Evolutionary conservation across 805 yeast genomes (phyloP).

Genomic region (Ogataea ganodermae): DNA sequence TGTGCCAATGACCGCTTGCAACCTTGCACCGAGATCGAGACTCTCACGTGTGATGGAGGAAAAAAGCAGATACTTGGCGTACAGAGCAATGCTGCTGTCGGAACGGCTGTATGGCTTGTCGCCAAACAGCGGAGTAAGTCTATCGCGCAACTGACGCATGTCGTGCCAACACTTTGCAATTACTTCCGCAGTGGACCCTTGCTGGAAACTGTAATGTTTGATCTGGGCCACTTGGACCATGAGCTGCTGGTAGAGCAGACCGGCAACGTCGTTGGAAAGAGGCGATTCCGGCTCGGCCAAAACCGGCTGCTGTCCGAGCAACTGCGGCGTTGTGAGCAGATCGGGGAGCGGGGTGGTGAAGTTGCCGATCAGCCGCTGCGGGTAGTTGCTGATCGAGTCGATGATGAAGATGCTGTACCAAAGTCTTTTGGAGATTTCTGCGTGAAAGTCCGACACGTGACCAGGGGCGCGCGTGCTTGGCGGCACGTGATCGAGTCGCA

Average conservation of each 20-base stretch:
- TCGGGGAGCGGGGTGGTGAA: constrained; percentile 25
- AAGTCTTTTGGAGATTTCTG: constrained; percentile 26
- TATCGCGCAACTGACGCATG: constrained; percentile 16
- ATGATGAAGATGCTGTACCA: constrained; percentile 30
- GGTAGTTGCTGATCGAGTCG: constrained; percentile 29
- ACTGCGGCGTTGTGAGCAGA: constrained; percentile 18
- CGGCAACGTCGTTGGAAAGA: constrained; percentile 23
- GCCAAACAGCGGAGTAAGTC: constrained; percentile 17
- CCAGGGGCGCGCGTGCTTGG: neutral
- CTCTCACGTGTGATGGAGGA: constrained; percentile 29
- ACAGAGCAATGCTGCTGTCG: constrained; percentile 18
- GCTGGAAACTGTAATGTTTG: constrained; percentile 25
- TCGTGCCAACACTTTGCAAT: constrained; percentile 16
- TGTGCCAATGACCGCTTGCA: constrained; percentile 24
- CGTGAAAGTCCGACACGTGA: constrained; percentile 20
- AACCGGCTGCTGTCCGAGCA: constrained; percentile 10
- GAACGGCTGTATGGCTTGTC: neutral
- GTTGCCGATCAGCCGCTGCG: constrained; percentile 22
- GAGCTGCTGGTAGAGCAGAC: constrained; percentile 24
- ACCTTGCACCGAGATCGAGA: constrained; percentile 25
- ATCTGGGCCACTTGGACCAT: constrained; percentile 24
- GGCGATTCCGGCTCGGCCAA: constrained; percentile 10
- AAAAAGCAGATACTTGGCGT: constrained; percentile 23
- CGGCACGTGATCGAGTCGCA: constrained; percentile 17
- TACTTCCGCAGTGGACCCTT: constrained; percentile 5